Evolutionary conservation across 2,329 filamentous ascomycete genomes (phyloP).

Genomic region (Macrophomina pseudophaseolina): DNA sequence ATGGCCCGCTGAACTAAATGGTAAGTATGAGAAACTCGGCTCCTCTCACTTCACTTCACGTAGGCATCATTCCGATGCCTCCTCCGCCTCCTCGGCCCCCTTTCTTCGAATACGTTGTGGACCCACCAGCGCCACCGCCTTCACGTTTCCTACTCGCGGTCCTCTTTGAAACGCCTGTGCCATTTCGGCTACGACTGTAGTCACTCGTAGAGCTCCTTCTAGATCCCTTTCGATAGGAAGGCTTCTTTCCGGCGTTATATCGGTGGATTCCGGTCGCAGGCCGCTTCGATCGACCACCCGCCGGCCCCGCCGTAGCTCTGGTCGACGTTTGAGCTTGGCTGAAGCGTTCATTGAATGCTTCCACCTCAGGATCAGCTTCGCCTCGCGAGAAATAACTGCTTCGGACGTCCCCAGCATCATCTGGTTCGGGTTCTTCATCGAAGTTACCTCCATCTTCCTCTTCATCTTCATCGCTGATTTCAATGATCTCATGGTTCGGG

Average conservation of each 20-base stretch:
- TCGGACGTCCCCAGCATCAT: not conserved
- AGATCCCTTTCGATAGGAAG: constrained; percentile 21
- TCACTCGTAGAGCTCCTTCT: constrained; percentile 20
- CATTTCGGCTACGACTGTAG: constrained; percentile 9
- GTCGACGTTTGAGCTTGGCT: constrained; percentile 17
- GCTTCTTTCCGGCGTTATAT: not conserved
- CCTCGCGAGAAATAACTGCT: constrained; percentile 20
- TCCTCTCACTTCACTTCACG: constrained; percentile 31
- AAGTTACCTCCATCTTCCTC: constrained; percentile 29
- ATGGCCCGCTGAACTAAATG: not conserved
- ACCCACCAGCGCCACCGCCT: constrained; percentile 14
- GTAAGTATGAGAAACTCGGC: not conserved
- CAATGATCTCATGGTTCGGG: constrained; percentile 51
- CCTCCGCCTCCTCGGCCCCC: constrained; percentile 29
- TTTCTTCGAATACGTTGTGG: constrained; percentile 16
- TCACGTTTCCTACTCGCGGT: constrained; percentile 15
- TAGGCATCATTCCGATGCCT: constrained; percentile 48
- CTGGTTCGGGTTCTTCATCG: constrained; percentile 16
- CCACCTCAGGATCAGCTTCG: constrained; percentile 23
- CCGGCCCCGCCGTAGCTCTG: not conserved
- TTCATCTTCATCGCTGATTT: constrained; percentile 40
- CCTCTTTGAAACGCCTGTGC: constrained; percentile 27
- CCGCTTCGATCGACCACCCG: not conserved
- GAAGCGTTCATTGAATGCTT: constrained; percentile 25
- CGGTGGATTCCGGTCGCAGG: not conserved